Evolutionary conservation across 345 rosid species (phyloP).

Genomic region (Angophora floribunda): DNA sequence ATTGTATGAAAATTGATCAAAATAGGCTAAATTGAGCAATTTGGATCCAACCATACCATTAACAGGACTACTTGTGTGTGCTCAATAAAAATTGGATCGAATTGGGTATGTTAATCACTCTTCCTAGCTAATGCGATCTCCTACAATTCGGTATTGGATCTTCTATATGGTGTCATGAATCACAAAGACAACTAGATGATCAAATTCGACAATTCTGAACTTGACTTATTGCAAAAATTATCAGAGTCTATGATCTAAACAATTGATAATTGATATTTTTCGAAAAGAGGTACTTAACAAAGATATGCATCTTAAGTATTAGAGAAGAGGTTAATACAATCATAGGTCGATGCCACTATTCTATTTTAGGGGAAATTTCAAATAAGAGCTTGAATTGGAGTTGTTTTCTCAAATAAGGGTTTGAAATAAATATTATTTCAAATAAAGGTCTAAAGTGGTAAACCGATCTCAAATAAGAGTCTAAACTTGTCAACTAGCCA

Average conservation of each 20-base stretch:
- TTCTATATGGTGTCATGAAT: not conserved
- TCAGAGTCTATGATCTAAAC: too few relatives aligned
- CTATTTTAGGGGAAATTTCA: too few relatives aligned
- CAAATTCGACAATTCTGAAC: not conserved
- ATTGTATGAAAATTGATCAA: too few relatives aligned
- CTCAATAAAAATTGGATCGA: not conserved
- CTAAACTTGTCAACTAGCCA: too few relatives aligned
- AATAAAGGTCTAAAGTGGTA: too few relatives aligned
- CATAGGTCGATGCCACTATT: not conserved
- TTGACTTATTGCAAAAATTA: not conserved
- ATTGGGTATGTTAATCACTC: not conserved
- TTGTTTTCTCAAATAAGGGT: too few relatives aligned
- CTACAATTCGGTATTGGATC: not conserved
- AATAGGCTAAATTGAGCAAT: too few relatives aligned
- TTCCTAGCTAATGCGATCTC: not conserved
- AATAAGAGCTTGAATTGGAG: too few relatives aligned
- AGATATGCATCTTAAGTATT: not conserved
- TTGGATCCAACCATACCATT: too few relatives aligned
- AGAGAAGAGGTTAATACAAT: not conserved
- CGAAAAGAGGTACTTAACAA: not conserved
- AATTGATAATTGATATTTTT: too few relatives aligned
- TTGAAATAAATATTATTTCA: too few relatives aligned
- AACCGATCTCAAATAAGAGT: too few relatives aligned
- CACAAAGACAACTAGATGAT: not conserved
- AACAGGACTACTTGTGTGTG: not conserved